Evolutionary conservation across 805 yeast genomes (phyloP), one percentile per base, ranked within the genome.

Genomic region (Candida morakotiae): DNA sequence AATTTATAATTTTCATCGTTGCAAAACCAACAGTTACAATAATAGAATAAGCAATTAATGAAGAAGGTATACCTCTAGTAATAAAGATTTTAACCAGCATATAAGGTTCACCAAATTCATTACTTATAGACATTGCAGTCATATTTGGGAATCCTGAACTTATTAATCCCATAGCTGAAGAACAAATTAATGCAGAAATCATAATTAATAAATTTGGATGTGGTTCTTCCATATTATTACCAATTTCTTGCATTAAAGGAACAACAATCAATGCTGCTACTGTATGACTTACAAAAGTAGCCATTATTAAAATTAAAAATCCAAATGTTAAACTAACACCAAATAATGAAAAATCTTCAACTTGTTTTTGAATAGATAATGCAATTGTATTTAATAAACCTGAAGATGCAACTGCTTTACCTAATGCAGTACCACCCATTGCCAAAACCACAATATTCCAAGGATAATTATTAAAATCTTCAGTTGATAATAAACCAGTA

Each of bases 91-190:
- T 75, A 11, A 89, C 98, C 0, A 88, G 83, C 50, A 93, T 65
- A 54, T 93, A 93, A 14, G 95, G 87, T 39, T 83, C 82, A 8
- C 98, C 98, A 28, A 89, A 74, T 51, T 87, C 96, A 58, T 93
- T 95, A 5, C 89, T 81, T 79, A 88, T 79, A 41, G 97, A 88
- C 44, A 93, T 87, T 0, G 98, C 98, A 0, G 98, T 88, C 24
- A 93, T 96, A 52, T 93, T 93, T 4, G 98, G 98, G 69, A 93
- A 91, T 0, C 98, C 98, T 2, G 95, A 85, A 0, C 98, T 93
- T 20, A 98, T 98, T 37, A 93, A 67, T 1, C 96, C 98, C 98
- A 93, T 93, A 2, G 98, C 98, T 25, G 85, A 81, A 0, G 98
- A 91, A 52, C 97, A 87, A 44, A 93, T 66, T 44, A 77, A 58